Percentiles rank a stretch among this genome's conserved stretches.
phyloP scores from a whole-genome alignment of 305 asterid genomes.

The Petunia hybrid region DNA sequence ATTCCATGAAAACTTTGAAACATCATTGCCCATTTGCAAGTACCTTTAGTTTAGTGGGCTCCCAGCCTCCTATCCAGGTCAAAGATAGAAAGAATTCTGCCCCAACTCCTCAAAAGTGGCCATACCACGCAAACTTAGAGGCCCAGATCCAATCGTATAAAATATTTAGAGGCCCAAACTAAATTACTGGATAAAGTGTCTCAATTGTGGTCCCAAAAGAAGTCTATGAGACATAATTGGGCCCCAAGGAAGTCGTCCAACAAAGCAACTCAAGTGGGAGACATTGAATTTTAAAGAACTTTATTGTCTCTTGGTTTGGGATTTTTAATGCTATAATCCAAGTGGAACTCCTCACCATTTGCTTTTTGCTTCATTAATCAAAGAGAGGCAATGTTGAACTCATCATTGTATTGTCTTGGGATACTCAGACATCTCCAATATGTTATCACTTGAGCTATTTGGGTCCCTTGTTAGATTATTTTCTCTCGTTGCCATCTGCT shows the following conservation, averaged over 20 bases:
- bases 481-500: background rate
- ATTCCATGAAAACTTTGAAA: too few relatives aligned
- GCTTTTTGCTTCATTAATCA: slow-evolving; percentile 39
- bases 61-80: slow-evolving; percentile 25
- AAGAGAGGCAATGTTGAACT: slow-evolving; percentile 45
- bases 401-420: slow-evolving; percentile 45
- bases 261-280: slow-evolving; percentile 41
- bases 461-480: background rate
- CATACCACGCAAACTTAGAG: slow-evolving; percentile 7
- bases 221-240: slow-evolving; percentile 36
- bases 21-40: background rate
- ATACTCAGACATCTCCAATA: slow-evolving; percentile 34
- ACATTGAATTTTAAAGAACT: slow-evolving; percentile 43
- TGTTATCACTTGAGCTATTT: slow-evolving; percentile 27
- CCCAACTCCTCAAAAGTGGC: slow-evolving; percentile 24
- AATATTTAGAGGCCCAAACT: slow-evolving; percentile 30
- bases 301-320: slow-evolving; percentile 46
- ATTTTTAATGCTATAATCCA: slow-evolving; percentile 28
- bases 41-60: slow-evolving; percentile 5
- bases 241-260: slow-evolving; percentile 22
- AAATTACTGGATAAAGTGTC: slow-evolving; percentile 21
- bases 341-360: slow-evolving; percentile 31
- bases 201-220: slow-evolving; percentile 41
- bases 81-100: background rate
- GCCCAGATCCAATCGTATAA: slow-evolving; percentile 25